These are phyloP conservation scores for Arthrobotrys conoides DNA, from an alignment of 2,329 filamentous ascomycete species.

Conservation along the genomic window DNA sequence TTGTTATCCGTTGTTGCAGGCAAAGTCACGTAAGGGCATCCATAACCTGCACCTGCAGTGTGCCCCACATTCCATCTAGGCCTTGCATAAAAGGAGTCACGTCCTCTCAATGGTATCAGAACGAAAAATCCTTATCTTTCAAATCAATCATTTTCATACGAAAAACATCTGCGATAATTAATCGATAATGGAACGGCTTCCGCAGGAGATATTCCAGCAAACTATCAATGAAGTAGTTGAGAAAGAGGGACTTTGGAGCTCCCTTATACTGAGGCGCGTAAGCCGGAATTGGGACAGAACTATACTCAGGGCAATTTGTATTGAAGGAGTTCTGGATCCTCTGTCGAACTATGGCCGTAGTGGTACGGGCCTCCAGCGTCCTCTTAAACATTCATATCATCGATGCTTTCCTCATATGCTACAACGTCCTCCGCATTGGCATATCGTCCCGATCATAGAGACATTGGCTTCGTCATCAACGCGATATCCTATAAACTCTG, in stretches of 20 bases:
- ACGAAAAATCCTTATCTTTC: not conserved
- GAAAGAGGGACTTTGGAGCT: conserved; percentile 22
- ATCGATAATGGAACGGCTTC: conserved; percentile 21
- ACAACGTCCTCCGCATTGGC: conserved; percentile 29
- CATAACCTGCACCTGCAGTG: not conserved
- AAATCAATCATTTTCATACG: not conserved
- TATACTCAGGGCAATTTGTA: conserved; percentile 37
- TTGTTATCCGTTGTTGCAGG: too few relatives aligned
- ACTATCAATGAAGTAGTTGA: conserved; percentile 13
- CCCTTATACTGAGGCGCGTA: conserved; percentile 19
- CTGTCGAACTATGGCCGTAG: conserved; percentile 20
- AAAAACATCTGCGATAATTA: not conserved
- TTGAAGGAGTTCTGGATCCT: conserved; percentile 27
- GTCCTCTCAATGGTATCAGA: not conserved
- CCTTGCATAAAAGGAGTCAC: conserved; percentile 10
- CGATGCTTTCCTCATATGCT: conserved; percentile 18
- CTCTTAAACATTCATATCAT: not conserved
- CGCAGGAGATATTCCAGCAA: conserved; percentile 33
- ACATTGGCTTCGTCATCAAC: conserved; percentile 11
- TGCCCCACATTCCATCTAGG: conserved; percentile 7
- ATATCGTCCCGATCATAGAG: conserved; percentile 22
- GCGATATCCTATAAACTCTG: conserved; percentile 12
- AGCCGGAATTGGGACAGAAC: conserved; percentile 10
- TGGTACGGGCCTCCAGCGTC: not conserved
- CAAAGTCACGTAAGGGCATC: not conserved